Evolutionary conservation across 768 basidiomycete species (phyloP).

Genomic region (Polyporus arcularius): DNA sequence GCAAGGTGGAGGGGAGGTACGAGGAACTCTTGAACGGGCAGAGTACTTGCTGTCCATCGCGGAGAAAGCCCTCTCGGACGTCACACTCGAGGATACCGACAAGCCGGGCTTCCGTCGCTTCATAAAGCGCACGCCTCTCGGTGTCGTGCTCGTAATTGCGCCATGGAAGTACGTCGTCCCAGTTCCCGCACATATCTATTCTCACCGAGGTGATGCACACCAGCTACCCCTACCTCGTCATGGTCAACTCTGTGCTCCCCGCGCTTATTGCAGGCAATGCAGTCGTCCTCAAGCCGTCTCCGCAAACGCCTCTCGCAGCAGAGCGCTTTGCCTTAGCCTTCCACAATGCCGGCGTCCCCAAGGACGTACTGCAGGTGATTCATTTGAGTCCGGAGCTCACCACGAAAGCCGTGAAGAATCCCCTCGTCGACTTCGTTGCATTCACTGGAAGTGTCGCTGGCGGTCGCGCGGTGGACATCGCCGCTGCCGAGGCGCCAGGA

Average conservation of each 20-base stretch:
- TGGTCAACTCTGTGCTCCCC: slow-evolving; percentile 91
- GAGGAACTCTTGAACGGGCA: slow-evolving; percentile 80
- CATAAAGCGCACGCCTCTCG: slow-evolving; percentile 82
- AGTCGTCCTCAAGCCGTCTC: slow-evolving; percentile 92
- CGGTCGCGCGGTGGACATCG: slow-evolving; percentile 72
- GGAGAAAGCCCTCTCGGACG: slow-evolving; percentile 67
- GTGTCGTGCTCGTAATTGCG: slow-evolving; percentile 84
- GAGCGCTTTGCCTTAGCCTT: slow-evolving; percentile 77
- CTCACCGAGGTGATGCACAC: background rate
- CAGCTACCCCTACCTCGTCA: slow-evolving; percentile 88
- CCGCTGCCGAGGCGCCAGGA: slow-evolving; percentile 61
- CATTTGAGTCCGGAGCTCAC: slow-evolving; percentile 71
- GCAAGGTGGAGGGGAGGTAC: slow-evolving; percentile 77
- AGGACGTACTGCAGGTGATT: slow-evolving; percentile 70
- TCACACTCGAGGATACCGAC: slow-evolving; percentile 73
- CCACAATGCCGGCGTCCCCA: slow-evolving; percentile 75
- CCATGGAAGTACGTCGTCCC: slow-evolving; percentile 81
- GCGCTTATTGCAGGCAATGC: slow-evolving; percentile 90
- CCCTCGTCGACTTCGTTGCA: slow-evolving; percentile 73
- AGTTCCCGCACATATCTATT: background rate
- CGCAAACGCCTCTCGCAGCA: slow-evolving; percentile 89
- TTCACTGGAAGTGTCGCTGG: slow-evolving; percentile 91
- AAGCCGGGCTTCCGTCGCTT: slow-evolving; percentile 82
- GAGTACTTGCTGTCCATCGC: slow-evolving; percentile 87
- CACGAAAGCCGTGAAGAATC: slow-evolving; percentile 60